Conservation (phyloP, 805 yeast species). For the Maudiozyma saulgeensis region DNA sequence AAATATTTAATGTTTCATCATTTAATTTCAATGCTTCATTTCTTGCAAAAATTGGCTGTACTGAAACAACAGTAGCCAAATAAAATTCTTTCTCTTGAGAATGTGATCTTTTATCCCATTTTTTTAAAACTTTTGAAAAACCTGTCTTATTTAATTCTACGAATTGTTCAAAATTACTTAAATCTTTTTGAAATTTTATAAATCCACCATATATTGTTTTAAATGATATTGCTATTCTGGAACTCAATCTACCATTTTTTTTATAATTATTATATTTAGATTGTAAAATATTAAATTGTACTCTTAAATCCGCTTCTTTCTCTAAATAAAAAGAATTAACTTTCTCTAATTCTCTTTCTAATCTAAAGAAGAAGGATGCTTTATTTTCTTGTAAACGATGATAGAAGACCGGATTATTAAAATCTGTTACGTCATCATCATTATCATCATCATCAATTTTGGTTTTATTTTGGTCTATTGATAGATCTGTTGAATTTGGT, state of each 20-base stretch:
- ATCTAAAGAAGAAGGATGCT: slow-evolving; percentile 75
- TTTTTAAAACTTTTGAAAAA: slow-evolving; percentile 87
- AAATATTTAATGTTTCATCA: slow-evolving; percentile 40
- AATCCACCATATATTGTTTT: slow-evolving; percentile 80
- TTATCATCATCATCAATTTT: background rate
- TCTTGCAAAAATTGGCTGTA: slow-evolving; percentile 92
- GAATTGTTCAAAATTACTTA: slow-evolving; percentile 83
- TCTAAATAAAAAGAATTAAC: slow-evolving; percentile 87
- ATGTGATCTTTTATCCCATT: slow-evolving; percentile 96
- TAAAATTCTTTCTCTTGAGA: slow-evolving; percentile 90
- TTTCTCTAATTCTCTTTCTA: slow-evolving; percentile 91
- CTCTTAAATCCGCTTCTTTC: slow-evolving; percentile 78
- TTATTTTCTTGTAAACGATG: slow-evolving; percentile 74
- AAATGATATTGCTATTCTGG: slow-evolving; percentile 44
- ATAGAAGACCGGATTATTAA: slow-evolving; percentile 34
- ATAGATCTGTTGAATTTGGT: background rate
- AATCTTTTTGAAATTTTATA: slow-evolving; percentile 79
- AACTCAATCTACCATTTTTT: slow-evolving; percentile 37
- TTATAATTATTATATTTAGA: slow-evolving; percentile 53
- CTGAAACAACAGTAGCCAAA: slow-evolving; percentile 84
- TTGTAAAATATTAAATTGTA: slow-evolving; percentile 65
- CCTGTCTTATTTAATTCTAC: slow-evolving; percentile 94
- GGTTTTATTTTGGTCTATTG: background rate
- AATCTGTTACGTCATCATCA: slow-evolving; percentile 18
- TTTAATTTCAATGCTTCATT: slow-evolving; percentile 76